Conservation (phyloP, 768 basidiomycete species). For the Lanmaoa rubissima region DNA sequence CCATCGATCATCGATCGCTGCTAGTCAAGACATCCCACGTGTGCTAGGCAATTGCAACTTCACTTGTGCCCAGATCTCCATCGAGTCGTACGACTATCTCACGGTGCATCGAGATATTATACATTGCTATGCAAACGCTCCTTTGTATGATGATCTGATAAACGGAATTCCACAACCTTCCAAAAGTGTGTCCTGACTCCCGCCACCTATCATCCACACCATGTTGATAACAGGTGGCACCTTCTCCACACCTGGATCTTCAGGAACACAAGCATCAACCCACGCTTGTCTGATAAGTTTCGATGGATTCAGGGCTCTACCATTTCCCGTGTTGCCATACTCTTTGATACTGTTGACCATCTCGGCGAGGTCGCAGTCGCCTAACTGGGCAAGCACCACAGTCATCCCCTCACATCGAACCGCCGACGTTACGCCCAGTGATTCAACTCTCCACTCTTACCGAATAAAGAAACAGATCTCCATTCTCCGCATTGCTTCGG, state of each 20-base stretch:
- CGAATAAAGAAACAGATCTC: neutral
- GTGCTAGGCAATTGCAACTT: neutral
- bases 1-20: no score
- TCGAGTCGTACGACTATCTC: neutral
- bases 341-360: neutral
- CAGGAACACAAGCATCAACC: neutral
- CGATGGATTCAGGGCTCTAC: neutral
- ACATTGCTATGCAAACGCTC: neutral
- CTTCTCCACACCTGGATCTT: neutral
- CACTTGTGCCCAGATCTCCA: neutral
- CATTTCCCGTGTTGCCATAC: neutral
- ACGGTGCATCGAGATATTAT: neutral
- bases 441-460: neutral
- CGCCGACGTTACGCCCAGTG: no score
- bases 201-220: neutral
- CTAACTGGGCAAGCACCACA: neutral
- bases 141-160: no score
- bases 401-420: no score
- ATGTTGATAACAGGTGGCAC: neutral
- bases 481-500: neutral
- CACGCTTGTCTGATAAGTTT: no score
- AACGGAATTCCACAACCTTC: neutral
- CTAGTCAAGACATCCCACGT: neutral
- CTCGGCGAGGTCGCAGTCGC: neutral
- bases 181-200: neutral